Conservation (phyloP, 148 eudicot genomes). For the Silene uniflora region DNA sequence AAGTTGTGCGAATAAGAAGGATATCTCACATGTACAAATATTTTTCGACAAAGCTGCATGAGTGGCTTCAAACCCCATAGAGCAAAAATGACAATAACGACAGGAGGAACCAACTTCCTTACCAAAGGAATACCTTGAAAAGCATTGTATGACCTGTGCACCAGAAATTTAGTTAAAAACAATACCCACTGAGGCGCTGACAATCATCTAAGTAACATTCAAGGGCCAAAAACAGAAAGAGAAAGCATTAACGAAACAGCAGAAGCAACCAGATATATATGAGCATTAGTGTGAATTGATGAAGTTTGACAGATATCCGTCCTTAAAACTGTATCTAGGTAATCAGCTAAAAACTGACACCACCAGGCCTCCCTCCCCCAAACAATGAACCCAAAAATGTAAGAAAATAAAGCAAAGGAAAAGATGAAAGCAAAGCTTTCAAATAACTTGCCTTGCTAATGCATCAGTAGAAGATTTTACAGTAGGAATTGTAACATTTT, state of each 20-base stretch:
- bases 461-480: slow-evolving; percentile 52
- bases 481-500: slow-evolving; percentile 33
- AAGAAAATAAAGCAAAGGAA: neutral
- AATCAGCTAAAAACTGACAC: neutral
- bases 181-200: no score
- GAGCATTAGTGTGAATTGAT: neutral
- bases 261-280: neutral
- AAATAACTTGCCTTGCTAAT: slow-evolving; percentile 48
- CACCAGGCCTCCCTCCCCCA: no score
- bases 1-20: slow-evolving; percentile 13
- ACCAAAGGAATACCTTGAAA: slow-evolving; percentile 55
- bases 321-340: neutral
- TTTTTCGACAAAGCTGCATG: slow-evolving; percentile 52
- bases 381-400: neutral
- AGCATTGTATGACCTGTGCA: slow-evolving; percentile 51
- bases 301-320: neutral
- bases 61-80: slow-evolving; percentile 84
- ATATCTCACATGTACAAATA: slow-evolving; percentile 51
- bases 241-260: neutral
- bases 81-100: slow-evolving; percentile 61
- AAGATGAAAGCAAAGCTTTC: neutral
- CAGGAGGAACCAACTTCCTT: slow-evolving; percentile 64
- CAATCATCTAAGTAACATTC: neutral
- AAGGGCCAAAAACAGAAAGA: neutral
- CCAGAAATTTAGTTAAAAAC: slow-evolving; percentile 13